These are phyloP conservation scores for Yarrowia divulgata DNA, from an alignment of 805 yeast species.

Conservation along the genomic window DNA sequence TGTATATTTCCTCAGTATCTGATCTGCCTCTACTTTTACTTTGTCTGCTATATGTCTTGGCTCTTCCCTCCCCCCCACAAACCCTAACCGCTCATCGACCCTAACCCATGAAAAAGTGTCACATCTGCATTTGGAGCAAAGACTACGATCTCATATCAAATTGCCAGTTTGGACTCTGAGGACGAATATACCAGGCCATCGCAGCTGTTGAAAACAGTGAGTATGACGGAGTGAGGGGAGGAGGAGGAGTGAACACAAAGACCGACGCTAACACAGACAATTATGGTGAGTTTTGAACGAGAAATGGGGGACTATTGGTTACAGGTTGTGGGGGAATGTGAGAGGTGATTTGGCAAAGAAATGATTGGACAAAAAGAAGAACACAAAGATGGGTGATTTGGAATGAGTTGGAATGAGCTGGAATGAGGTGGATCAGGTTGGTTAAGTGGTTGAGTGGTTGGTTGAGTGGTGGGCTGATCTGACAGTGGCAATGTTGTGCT, in stretches of 20 bases:
- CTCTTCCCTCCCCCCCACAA: not conserved
- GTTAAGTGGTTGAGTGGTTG: too few species aligned
- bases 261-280: slow-evolving; percentile 16
- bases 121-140: slow-evolving; percentile 28
- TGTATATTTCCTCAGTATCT: too few species aligned
- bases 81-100: slow-evolving; percentile 9
- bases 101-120: slow-evolving; percentile 39
- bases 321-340: too few species aligned
- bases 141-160: not conserved
- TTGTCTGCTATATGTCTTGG: too few species aligned
- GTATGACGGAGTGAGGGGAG: too few species aligned
- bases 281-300: slow-evolving; percentile 9
- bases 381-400: too few species aligned
- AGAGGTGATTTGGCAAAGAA: not conserved
- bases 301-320: not conserved
- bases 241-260: not conserved
- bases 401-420: too few species aligned
- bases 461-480: too few species aligned
- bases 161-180: slow-evolving; percentile 3
- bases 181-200: not conserved
- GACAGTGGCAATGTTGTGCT: too few species aligned
- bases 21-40: too few species aligned
- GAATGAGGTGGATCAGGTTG: too few species aligned
- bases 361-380: too few species aligned
- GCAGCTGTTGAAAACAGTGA: slow-evolving; percentile 22